phyloP scores from a whole-genome alignment of 2,329 filamentous ascomycete genomes.

The Colletotrichum sp. region DNA sequence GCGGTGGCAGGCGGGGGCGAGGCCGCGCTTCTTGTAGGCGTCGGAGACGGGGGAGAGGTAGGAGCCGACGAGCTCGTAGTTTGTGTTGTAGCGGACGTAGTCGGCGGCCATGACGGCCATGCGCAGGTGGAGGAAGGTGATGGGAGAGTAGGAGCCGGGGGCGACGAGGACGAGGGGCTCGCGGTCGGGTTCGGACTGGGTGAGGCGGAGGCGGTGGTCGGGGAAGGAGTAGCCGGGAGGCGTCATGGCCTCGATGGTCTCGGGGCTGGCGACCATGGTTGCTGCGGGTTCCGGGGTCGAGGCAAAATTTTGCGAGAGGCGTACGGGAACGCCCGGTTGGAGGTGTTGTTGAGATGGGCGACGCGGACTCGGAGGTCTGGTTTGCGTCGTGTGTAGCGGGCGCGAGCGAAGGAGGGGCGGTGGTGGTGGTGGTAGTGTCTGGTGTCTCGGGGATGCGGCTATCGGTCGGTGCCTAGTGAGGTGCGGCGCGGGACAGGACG shows the following conservation, averaged over 20 bases:
- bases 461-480: conserved; percentile 3
- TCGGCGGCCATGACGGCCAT: conserved; percentile 91
- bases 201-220: conserved; percentile 60
- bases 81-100: conserved; percentile 71
- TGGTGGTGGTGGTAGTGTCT: background rate
- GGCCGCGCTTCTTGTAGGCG: conserved; percentile 77
- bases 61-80: conserved; percentile 86
- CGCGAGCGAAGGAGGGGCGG: background rate
- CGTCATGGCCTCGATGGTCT: conserved; percentile 23
- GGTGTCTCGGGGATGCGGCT: conserved; percentile 2
- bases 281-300: background rate
- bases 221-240: conserved; percentile 62
- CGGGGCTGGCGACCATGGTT: conserved; percentile 20
- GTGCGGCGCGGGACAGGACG: background rate
- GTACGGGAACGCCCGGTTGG: background rate
- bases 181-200: conserved; percentile 59
- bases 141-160: conserved; percentile 76
- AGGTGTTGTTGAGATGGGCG: background rate
- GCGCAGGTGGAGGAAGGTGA: conserved; percentile 78
- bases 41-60: conserved; percentile 78
- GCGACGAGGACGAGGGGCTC: conserved; percentile 72
- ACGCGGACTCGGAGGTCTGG: background rate
- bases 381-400: background rate
- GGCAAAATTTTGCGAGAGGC: background rate
- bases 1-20: conserved; percentile 75